phyloP scores from a whole-genome alignment of 2,329 filamentous ascomycete genomes.

The Dactylellina leptospora region DNA sequence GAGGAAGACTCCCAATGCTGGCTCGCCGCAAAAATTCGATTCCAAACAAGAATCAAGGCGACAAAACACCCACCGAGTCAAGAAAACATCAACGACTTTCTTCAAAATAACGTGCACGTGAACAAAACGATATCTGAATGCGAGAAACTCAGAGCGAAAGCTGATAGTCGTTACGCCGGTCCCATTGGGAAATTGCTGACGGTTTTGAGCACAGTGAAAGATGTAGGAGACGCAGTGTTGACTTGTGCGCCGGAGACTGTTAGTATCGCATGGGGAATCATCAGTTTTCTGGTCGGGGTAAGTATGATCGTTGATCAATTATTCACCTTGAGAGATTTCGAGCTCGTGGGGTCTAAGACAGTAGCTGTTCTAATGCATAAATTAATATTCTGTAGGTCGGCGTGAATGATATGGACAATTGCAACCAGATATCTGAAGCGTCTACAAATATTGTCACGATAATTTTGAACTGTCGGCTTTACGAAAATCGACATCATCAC shows the following conservation, averaged over 20 bases:
- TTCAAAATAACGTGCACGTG: not conserved
- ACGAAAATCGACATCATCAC: constrained; percentile 20
- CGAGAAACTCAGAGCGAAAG: not conserved
- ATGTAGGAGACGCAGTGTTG: constrained; percentile 25
- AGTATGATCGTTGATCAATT: not conserved
- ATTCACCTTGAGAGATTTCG: not conserved
- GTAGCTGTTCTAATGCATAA: not conserved
- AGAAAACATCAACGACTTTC: not conserved
- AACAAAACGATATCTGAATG: not conserved
- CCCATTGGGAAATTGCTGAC: constrained; percentile 16
- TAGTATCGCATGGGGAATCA: constrained; percentile 29
- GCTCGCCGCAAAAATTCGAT: not conserved
- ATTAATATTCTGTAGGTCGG: not conserved
- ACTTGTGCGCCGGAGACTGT: constrained; percentile 24
- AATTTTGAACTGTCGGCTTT: constrained; percentile 33
- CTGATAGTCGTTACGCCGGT: constrained; percentile 25
- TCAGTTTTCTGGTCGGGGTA: constrained; percentile 37
- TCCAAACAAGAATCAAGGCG: not conserved
- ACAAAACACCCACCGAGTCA: not conserved
- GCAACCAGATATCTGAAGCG: constrained; percentile 30
- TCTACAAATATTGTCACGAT: constrained; percentile 35
- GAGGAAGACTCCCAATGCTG: not conserved
- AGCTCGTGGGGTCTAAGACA: not conserved
- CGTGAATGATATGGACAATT: constrained; percentile 37
- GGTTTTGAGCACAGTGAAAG: constrained; percentile 18